These are phyloP conservation scores for Lecanosticta acicola DNA, from an alignment of 2,329 filamentous ascomycete genomes.

Conservation along the genomic window DNA sequence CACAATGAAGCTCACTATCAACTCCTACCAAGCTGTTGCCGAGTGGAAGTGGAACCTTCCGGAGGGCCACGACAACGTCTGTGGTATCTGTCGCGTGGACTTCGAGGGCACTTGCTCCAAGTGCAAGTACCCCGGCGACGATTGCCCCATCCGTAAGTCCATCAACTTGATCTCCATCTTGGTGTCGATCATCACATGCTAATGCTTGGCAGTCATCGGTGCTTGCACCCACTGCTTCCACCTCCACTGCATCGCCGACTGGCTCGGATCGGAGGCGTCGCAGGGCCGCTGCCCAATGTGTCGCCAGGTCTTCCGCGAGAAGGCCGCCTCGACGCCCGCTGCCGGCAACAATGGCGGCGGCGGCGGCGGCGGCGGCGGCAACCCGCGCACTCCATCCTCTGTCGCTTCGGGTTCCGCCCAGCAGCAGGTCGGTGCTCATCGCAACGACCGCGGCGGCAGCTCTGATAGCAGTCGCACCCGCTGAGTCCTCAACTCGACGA, in stretches of 20 bases:
- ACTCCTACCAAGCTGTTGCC: constrained; percentile 87
- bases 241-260: constrained; percentile 94
- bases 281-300: constrained; percentile 98
- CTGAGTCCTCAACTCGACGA: too few species aligned
- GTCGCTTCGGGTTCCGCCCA: neutral
- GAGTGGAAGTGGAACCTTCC: constrained; percentile 98
- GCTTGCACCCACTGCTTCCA: constrained; percentile 98
- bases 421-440: neutral
- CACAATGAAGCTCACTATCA: constrained; percentile 90
- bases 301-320: constrained; percentile 58
- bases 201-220: constrained; percentile 64
- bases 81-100: constrained; percentile 95
- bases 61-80: constrained; percentile 77
- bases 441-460: constrained; percentile 3
- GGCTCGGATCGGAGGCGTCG: constrained; percentile 91
- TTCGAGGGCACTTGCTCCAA: constrained; percentile 97
- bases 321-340: constrained; percentile 21
- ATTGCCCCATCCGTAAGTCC: constrained; percentile 77
- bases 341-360: neutral
- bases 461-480: neutral
- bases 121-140: constrained; percentile 95
- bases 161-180: neutral
- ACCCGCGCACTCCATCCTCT: constrained; percentile 9
- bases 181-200: constrained; percentile 5
- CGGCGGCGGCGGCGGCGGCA: neutral